Conservation (phyloP, 1,284 basidiomycete genomes). For the Entoloma clypeatum region DNA sequence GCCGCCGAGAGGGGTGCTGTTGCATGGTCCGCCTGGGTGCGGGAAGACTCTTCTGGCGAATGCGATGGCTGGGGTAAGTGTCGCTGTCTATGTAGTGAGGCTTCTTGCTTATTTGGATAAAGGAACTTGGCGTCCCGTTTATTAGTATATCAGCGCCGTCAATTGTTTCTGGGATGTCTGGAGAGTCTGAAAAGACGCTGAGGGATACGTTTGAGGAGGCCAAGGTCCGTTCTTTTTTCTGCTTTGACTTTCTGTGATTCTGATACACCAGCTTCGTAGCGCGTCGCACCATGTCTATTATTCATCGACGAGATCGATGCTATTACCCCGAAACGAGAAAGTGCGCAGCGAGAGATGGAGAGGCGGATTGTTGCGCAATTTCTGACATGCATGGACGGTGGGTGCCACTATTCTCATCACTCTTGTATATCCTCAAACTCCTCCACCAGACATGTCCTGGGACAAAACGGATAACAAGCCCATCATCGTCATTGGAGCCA, state of each 20-base stretch:
- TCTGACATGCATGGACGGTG: slow-evolving; percentile 96
- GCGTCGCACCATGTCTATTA: slow-evolving; percentile 83
- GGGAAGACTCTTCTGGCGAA: slow-evolving; percentile 93
- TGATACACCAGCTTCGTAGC: slow-evolving; percentile 38
- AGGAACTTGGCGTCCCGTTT: slow-evolving; percentile 92
- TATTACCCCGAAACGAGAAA: slow-evolving; percentile 96
- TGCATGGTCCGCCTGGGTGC: slow-evolving; percentile 96
- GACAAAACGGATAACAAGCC: slow-evolving; percentile 88
- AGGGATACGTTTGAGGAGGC: slow-evolving; percentile 97
- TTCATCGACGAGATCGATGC: slow-evolving; percentile 99
- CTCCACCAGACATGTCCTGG: slow-evolving; percentile 74
- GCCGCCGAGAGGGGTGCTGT: slow-evolving; percentile 88
- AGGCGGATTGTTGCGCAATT: slow-evolving; percentile 96
- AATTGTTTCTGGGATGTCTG: slow-evolving; percentile 96
- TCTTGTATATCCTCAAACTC: slow-evolving; percentile 1
- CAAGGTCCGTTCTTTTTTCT: slow-evolving; percentile 47
- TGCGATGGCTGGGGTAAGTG: slow-evolving; percentile 89
- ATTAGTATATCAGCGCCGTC: slow-evolving; percentile 92
- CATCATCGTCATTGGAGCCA: slow-evolving; percentile 94
- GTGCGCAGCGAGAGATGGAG: slow-evolving; percentile 97
- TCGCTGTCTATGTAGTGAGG: background rate
- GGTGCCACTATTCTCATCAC: slow-evolving; percentile 19
- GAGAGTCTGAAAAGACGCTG: slow-evolving; percentile 94
- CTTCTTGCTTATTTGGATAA: background rate
- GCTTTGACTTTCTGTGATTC: background rate